These are phyloP conservation scores for Podospora conica DNA, from an alignment of 495 filamentous ascomycete species.

Conservation along the genomic window DNA sequence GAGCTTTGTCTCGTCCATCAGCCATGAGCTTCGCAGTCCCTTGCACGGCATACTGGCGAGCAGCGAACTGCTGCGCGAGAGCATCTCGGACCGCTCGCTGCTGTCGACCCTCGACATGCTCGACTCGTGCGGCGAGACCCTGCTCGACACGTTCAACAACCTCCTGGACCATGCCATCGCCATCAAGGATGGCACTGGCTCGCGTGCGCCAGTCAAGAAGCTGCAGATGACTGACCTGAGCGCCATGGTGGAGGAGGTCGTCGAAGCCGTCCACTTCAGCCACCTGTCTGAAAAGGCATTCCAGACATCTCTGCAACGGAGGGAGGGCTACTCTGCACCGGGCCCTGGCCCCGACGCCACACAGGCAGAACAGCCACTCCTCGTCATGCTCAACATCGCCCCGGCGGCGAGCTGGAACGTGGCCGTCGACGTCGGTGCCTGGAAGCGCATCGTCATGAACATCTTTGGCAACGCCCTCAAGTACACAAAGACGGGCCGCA, in stretches of 20 bases:
- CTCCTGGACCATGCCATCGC: slow-evolving; percentile 51
- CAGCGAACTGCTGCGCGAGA: slow-evolving; percentile 62
- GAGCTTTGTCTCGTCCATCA: slow-evolving; percentile 66
- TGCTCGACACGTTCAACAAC: slow-evolving; percentile 59
- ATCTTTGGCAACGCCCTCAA: slow-evolving; percentile 79
- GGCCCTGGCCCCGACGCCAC: background rate
- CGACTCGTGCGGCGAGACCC: slow-evolving; percentile 65
- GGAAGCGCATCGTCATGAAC: slow-evolving; percentile 66
- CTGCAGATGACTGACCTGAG: slow-evolving; percentile 30
- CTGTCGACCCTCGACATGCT: slow-evolving; percentile 64
- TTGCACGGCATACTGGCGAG: slow-evolving; percentile 70
- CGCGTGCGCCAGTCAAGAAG: slow-evolving; percentile 49
- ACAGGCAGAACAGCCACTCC: slow-evolving; percentile 16
- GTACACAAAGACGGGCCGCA: slow-evolving; percentile 62
- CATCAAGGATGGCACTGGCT: slow-evolving; percentile 49
- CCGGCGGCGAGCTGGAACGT: slow-evolving; percentile 29
- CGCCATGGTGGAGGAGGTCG: slow-evolving; percentile 35
- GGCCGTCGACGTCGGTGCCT: slow-evolving; percentile 38
- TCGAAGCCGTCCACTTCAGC: slow-evolving; percentile 40
- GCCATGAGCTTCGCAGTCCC: slow-evolving; percentile 73
- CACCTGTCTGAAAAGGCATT: slow-evolving; percentile 24
- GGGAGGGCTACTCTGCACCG: background rate
- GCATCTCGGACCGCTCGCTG: slow-evolving; percentile 47
- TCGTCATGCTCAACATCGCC: slow-evolving; percentile 34
- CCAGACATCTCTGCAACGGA: slow-evolving; percentile 9